phyloP scores from a whole-genome alignment of 2,329 filamentous ascomycete genomes.

The Sarocladium kiliense region DNA sequence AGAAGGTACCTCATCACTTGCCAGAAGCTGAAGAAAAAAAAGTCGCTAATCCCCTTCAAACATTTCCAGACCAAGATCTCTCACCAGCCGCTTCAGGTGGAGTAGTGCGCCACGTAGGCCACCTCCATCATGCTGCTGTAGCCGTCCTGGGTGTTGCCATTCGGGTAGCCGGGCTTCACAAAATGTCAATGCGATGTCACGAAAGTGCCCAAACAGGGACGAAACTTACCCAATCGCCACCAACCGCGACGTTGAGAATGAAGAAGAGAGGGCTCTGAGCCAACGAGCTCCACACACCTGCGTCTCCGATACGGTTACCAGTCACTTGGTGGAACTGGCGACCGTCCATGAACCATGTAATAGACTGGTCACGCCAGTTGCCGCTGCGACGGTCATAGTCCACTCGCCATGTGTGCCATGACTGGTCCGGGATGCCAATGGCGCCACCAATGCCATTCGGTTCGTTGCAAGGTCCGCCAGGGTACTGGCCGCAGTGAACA shows the following conservation, averaged over 20 bases:
- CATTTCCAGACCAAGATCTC: too few relatives aligned
- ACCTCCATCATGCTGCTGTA: constrained; percentile 21
- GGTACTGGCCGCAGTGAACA: constrained; percentile 43
- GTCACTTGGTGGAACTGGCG: constrained; percentile 33
- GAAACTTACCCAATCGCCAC: constrained; percentile 41
- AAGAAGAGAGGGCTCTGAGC: constrained; percentile 43
- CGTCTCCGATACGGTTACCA: constrained; percentile 36
- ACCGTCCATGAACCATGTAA: constrained; percentile 42
- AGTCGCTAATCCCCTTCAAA: neutral
- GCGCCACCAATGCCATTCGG: constrained; percentile 32
- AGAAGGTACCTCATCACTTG: neutral
- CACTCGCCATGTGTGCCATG: constrained; percentile 41
- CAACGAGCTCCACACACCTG: constrained; percentile 38
- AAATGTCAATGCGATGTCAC: neutral
- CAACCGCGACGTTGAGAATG: constrained; percentile 48
- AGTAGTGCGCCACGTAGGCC: constrained; percentile 19
- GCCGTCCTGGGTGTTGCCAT: constrained; percentile 31
- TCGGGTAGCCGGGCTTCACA: constrained; percentile 36
- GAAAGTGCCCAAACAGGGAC: neutral
- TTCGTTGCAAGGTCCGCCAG: constrained; percentile 42
- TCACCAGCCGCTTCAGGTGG: neutral
- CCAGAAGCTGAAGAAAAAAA: neutral
- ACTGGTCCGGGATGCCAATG: constrained; percentile 28
- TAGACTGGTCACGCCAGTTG: constrained; percentile 39
- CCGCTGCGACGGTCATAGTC: constrained; percentile 39